A percentile compares a stretch with the other conserved stretches of the same genome.
Evolutionary conservation across 2,329 filamentous ascomycete genomes (phyloP).

Genomic region (Phialophora chinensis): DNA sequence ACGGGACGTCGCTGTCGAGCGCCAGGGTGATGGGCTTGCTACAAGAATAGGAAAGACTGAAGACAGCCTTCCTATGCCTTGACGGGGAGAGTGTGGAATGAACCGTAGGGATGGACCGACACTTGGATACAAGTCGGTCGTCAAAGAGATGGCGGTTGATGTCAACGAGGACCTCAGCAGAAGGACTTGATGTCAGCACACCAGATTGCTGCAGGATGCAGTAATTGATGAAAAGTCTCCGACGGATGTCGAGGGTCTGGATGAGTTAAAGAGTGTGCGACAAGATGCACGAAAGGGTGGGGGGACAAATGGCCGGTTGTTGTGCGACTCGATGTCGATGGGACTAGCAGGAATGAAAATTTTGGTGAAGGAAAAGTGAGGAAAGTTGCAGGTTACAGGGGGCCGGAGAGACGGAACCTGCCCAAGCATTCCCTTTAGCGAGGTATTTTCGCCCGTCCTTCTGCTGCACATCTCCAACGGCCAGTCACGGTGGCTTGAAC

Average conservation of each 20-base stretch:
- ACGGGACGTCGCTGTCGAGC: conserved; percentile 46
- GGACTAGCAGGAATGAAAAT: conserved; percentile 6
- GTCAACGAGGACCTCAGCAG: background rate
- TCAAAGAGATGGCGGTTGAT: background rate
- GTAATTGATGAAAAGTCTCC: conserved; percentile 5
- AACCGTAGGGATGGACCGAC: background rate
- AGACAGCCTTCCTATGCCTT: conserved; percentile 37
- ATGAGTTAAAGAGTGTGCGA: background rate
- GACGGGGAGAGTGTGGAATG: background rate
- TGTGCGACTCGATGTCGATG: conserved; percentile 16
- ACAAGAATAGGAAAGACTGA: conserved; percentile 39
- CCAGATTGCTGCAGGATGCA: conserved; percentile 7
- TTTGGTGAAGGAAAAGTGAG: conserved; percentile 7
- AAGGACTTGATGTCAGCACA: background rate
- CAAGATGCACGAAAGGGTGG: conserved; percentile 7
- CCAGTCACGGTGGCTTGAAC: background rate
- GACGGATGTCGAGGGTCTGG: background rate
- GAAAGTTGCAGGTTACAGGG: background rate
- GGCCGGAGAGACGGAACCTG: conserved; percentile 2
- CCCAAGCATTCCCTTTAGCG: background rate
- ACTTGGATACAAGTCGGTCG: background rate
- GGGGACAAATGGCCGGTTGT: conserved; percentile 3
- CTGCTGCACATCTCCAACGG: background rate
- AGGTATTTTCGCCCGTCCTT: background rate
- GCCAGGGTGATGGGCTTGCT: conserved; percentile 47